These are phyloP conservation scores for Ascochyta clinopodiicola DNA, from an alignment of 2,329 filamentous ascomycete genomes.

Conservation along the genomic window DNA sequence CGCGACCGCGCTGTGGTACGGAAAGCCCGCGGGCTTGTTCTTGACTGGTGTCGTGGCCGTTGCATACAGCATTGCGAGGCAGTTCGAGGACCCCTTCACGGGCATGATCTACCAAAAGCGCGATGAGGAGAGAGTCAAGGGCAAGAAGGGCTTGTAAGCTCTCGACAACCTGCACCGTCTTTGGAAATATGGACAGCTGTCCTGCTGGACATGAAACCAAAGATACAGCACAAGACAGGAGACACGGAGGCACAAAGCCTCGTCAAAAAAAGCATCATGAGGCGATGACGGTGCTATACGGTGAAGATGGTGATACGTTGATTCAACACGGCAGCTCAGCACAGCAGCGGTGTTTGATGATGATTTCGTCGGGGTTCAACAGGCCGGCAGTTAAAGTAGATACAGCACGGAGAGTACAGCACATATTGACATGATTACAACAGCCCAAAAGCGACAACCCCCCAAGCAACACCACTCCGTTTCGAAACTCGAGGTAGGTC, in stretches of 20 bases:
- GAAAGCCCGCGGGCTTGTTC: slow-evolving; percentile 84
- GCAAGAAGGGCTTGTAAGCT: slow-evolving; percentile 43
- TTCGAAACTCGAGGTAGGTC: slow-evolving; percentile 4
- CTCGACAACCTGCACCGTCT: not conserved
- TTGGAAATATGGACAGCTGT: not conserved
- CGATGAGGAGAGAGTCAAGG: slow-evolving; percentile 59
- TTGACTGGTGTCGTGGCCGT: slow-evolving; percentile 76
- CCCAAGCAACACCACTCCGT: slow-evolving; percentile 15
- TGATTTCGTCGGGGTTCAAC: slow-evolving; percentile 22
- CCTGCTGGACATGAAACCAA: not conserved
- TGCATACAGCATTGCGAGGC: slow-evolving; percentile 80
- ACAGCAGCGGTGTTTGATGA: slow-evolving; percentile 17
- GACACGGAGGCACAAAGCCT: not conserved
- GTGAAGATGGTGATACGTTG: slow-evolving; percentile 3
- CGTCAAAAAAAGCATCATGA: not conserved
- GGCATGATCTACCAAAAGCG: slow-evolving; percentile 90
- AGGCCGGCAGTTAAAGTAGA: slow-evolving; percentile 17
- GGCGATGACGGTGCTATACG: not conserved
- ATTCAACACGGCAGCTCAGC: slow-evolving; percentile 22
- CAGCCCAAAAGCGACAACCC: slow-evolving; percentile 24
- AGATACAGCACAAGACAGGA: not conserved
- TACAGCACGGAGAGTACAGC: slow-evolving; percentile 15
- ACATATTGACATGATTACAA: slow-evolving; percentile 17
- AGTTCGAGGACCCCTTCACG: slow-evolving; percentile 94
- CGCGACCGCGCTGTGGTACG: slow-evolving; percentile 81